A percentile compares a stretch with the other conserved stretches of the same genome.
Conservation (phyloP, 1,284 basidiomycete species). For the Puccinia polysora region DNA sequence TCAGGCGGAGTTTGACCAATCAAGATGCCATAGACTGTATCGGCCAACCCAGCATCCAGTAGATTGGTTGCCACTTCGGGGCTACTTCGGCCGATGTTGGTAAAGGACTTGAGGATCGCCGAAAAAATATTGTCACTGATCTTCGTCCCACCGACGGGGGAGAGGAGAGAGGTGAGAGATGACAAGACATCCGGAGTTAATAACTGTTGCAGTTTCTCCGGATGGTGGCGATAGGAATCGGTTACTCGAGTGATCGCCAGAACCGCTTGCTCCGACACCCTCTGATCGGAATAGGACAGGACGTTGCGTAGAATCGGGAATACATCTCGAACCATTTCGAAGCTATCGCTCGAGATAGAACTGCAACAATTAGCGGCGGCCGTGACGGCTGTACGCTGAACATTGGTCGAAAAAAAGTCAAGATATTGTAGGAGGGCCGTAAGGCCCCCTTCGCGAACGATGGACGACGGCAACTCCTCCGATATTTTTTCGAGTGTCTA, state of each 20-base stretch:
- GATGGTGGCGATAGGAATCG: conserved; percentile 77
- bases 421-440: conserved; percentile 84
- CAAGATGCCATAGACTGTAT: conserved; percentile 84
- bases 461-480: conserved; percentile 86
- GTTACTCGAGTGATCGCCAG: conserved; percentile 86
- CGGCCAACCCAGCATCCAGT: conserved; percentile 81
- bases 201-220: conserved; percentile 74
- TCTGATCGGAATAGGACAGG: conserved; percentile 80
- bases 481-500: conserved; percentile 98
- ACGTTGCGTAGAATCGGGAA: conserved; percentile 90
- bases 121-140: conserved; percentile 84
- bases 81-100: conserved; percentile 73
- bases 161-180: conserved; percentile 75
- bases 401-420: conserved; percentile 93
- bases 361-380: conserved; percentile 92
- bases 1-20: conserved; percentile 78
- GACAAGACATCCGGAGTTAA: conserved; percentile 75
- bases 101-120: conserved; percentile 74
- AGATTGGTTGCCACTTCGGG: conserved; percentile 77
- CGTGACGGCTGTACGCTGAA: conserved; percentile 90
- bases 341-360: conserved; percentile 77
- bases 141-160: conserved; percentile 68
- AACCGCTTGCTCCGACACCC: conserved; percentile 86
- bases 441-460: conserved; percentile 86
- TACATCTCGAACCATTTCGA: conserved; percentile 76